Percentiles rank a stretch among this genome's conserved stretches.
These are phyloP conservation scores for Quercus engelmannii DNA, from an alignment of 306 rosid species.

Conservation along the genomic window DNA sequence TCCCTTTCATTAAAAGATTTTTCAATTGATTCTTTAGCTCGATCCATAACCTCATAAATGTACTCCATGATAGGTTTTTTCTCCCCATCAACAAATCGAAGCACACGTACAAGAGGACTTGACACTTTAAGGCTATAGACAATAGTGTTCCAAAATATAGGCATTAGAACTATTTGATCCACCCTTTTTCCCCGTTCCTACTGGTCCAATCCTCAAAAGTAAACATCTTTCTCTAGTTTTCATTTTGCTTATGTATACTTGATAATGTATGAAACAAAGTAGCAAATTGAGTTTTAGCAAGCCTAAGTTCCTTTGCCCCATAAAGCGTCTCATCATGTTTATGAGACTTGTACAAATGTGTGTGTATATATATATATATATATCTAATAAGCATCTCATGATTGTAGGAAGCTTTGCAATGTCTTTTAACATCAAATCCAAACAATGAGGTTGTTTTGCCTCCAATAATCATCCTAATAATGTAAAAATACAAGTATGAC, in stretches of 20 bases:
- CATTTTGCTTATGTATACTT: not conserved
- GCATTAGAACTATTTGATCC: not conserved
- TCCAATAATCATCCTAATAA: not conserved
- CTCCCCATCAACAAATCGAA: too few species aligned
- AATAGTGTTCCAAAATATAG: not conserved
- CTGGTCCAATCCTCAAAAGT: not conserved
- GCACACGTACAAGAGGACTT: too few species aligned
- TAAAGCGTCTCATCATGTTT: not conserved
- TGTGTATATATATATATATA: not conserved
- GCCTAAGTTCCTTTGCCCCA: not conserved
- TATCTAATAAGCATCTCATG: not conserved
- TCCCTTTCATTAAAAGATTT: not conserved
- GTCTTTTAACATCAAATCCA: too few species aligned
- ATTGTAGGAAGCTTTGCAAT: too few species aligned
- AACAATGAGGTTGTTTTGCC: too few species aligned
- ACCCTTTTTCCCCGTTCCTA: not conserved
- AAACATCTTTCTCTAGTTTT: not conserved
- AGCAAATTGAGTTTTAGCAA: not conserved
- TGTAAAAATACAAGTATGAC: not conserved
- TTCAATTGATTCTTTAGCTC: not conserved
- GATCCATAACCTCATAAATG: not conserved
- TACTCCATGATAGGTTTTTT: not conserved
- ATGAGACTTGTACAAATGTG: not conserved
- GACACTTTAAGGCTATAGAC: too few species aligned
- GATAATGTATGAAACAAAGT: not conserved